These are phyloP conservation scores for Termitomyces sp. DNA, from an alignment of 768 basidiomycete species.

Conservation along the genomic window DNA sequence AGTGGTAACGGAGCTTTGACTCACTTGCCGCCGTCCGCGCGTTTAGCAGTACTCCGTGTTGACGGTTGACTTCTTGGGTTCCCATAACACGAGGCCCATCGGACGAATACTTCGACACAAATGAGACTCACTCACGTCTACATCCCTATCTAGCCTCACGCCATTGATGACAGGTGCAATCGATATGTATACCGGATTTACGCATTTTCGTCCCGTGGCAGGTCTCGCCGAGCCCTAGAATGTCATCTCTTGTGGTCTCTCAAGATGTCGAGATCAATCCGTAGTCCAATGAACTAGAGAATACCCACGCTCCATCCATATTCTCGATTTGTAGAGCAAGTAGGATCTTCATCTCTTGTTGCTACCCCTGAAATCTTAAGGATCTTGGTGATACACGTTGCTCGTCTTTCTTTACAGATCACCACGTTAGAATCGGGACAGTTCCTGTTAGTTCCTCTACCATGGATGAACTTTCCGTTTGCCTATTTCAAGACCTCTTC, in stretches of 20 bases:
- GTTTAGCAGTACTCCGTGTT: not conserved
- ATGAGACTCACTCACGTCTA: constrained; percentile 6
- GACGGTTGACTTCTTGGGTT: not conserved
- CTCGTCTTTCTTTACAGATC: constrained; percentile 9
- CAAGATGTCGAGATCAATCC: not conserved
- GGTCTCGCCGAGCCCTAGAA: constrained; percentile 2
- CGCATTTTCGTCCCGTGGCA: constrained; percentile 9
- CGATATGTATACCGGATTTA: constrained; percentile 3
- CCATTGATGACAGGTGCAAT: constrained; percentile 16
- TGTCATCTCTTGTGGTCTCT: not conserved
- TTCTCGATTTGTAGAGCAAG: not conserved
- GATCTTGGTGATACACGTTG: not conserved
- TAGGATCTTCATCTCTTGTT: not conserved
- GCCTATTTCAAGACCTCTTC: constrained; percentile 11
- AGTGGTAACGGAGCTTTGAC: not conserved
- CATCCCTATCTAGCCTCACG: constrained; percentile 17
- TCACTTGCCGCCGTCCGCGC: not conserved
- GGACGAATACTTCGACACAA: not conserved
- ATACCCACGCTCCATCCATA: not conserved
- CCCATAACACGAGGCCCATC: constrained; percentile 8
- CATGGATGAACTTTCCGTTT: not conserved
- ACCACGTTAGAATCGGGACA: constrained; percentile 3
- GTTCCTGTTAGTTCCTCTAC: constrained; percentile 2
- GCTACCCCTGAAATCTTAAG: not conserved
- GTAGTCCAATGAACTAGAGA: not conserved